Evolutionary conservation across 768 basidiomycete species (phyloP).

Genomic region (Rhodosporidiobolus odoratus): DNA sequence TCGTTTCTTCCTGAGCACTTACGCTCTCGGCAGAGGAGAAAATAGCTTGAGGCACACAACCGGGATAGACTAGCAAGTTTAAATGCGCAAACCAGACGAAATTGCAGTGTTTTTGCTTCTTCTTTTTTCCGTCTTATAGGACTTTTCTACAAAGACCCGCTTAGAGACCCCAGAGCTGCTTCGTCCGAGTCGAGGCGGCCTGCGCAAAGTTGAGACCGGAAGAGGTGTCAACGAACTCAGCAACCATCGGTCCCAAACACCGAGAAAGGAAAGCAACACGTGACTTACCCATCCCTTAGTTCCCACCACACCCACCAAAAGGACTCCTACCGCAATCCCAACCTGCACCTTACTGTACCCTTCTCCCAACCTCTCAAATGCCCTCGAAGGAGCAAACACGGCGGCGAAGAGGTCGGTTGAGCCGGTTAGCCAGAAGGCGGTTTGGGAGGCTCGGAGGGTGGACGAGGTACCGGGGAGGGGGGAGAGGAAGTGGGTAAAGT

Average conservation of each 20-base stretch:
- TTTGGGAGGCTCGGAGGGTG: background rate
- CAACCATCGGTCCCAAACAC: background rate
- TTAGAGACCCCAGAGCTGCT: background rate
- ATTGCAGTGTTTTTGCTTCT: background rate
- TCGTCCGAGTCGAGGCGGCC: background rate
- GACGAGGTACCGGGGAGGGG: background rate
- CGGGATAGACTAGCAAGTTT: background rate
- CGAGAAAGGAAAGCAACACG: no score
- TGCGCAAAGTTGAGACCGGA: background rate
- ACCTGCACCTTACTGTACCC: background rate
- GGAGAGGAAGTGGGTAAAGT: background rate
- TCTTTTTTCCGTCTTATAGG: background rate
- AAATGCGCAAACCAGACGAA: background rate
- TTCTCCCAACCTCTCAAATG: background rate
- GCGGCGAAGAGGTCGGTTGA: background rate
- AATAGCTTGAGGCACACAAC: slow-evolving; percentile 5
- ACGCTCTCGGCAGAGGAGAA: slow-evolving; percentile 4
- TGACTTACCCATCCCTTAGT: background rate
- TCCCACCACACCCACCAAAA: background rate
- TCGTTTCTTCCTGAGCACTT: no score
- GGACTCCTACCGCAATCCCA: background rate
- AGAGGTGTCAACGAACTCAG: background rate
- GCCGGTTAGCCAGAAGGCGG: background rate
- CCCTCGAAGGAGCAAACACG: background rate
- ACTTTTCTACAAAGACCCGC: background rate